Percentiles rank a stretch among this genome's conserved stretches.
These are phyloP conservation scores for Mortierella sp. DNA, from an alignment of 371 early-diverging fungal genomes.

Conservation along the genomic window DNA sequence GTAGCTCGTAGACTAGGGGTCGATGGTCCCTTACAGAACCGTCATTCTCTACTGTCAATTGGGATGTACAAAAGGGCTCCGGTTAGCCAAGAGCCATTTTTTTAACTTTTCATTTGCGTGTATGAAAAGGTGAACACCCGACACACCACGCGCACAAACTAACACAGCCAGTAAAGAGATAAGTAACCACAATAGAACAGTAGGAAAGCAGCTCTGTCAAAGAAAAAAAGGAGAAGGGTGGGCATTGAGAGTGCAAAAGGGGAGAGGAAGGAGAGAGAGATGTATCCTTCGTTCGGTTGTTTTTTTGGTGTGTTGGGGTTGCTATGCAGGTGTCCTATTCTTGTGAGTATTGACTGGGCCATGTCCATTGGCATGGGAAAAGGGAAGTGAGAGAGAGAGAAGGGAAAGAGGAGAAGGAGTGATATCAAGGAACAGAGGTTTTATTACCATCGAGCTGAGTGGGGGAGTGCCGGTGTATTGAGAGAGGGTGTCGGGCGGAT, in stretches of 20 bases:
- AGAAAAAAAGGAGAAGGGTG: not conserved
- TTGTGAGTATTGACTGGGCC: too few relatives aligned
- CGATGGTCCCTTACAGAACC: slow-evolving; percentile 25
- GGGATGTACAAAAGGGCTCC: not conserved
- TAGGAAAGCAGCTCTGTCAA: too few relatives aligned
- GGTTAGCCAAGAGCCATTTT: not conserved
- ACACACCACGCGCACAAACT: slow-evolving; percentile 4
- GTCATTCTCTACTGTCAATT: slow-evolving; percentile 13
- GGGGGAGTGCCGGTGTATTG: not conserved
- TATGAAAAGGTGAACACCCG: not conserved
- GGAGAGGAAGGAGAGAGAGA: not conserved
- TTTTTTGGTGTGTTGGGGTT: not conserved
- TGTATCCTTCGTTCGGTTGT: not conserved
- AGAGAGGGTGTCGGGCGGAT: slow-evolving; percentile 12
- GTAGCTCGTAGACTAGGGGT: slow-evolving; percentile 35
- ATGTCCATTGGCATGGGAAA: too few relatives aligned
- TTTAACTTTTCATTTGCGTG: not conserved
- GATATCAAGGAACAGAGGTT: not conserved
- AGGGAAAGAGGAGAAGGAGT: not conserved
- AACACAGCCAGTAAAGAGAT: not conserved
- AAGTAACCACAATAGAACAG: not conserved
- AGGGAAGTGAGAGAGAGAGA: not conserved
- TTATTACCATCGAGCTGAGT: slow-evolving; percentile 16
- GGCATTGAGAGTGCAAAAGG: not conserved
- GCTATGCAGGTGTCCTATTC: not conserved